These are phyloP conservation scores for Oxyria digyna DNA, from an alignment of 148 eudicot genomes.

Conservation along the genomic window DNA sequence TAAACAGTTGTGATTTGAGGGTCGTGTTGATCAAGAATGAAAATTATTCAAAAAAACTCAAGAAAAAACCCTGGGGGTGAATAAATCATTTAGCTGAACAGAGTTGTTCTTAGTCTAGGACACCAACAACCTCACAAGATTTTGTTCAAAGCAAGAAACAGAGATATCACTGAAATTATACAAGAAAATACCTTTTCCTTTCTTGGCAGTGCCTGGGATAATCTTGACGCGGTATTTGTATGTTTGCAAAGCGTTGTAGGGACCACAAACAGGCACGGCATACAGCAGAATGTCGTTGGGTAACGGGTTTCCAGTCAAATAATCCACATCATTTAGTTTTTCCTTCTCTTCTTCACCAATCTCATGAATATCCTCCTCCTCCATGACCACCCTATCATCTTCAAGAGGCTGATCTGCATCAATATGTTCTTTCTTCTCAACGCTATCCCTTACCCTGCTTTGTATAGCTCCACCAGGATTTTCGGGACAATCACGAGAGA, in stretches of 20 bases:
- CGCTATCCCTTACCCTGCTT: constrained; percentile 20
- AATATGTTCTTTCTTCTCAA: constrained; percentile 16
- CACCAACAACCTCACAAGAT: not conserved
- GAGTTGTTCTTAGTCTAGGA: not conserved
- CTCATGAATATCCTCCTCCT: constrained; percentile 95
- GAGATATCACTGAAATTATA: no score
- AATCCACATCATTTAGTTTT: constrained; percentile 83
- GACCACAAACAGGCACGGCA: constrained; percentile 95
- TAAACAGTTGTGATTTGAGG: not conserved
- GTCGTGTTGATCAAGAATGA: not conserved
- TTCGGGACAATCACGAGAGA: constrained; percentile 84
- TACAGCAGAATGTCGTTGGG: constrained; percentile 78
- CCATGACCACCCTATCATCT: constrained; percentile 65
- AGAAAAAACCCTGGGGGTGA: not conserved
- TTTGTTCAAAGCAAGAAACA: no score
- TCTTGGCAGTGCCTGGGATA: constrained; percentile 85
- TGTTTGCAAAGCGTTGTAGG: constrained; percentile 74
- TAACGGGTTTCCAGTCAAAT: constrained; percentile 77
- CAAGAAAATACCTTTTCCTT: constrained; percentile 69
- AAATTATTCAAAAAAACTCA: not conserved
- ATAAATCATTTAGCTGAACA: not conserved
- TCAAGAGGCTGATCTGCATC: constrained; percentile 22
- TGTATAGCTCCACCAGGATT: constrained; percentile 25
- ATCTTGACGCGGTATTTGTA: constrained; percentile 89
- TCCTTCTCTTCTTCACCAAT: constrained; percentile 91